Conservation (phyloP, 768 basidiomycete genomes). For the Mycena vitilis region DNA sequence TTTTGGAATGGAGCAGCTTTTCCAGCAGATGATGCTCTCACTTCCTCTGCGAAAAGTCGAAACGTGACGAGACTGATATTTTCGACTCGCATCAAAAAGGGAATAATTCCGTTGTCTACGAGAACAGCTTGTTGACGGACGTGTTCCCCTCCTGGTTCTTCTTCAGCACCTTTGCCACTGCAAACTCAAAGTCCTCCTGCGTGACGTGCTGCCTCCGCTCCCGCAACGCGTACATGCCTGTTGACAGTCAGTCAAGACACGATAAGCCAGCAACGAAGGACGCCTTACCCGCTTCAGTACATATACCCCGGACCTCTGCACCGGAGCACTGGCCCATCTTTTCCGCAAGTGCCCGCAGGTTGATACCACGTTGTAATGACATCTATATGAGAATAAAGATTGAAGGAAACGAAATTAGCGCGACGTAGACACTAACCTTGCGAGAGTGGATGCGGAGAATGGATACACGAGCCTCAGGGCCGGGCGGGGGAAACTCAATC, state of each 20-base stretch:
- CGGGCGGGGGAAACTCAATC: conserved; percentile 99
- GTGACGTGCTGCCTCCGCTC: conserved; percentile 97
- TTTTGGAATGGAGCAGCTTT: too few species aligned
- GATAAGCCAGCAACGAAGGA: conserved; percentile 6
- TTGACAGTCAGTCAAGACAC: background rate
- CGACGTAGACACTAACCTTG: conserved; percentile 63
- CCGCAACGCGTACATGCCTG: conserved; percentile 96
- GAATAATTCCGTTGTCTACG: conserved; percentile 53
- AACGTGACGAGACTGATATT: too few species aligned
- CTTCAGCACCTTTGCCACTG: conserved; percentile 96
- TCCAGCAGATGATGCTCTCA: too few species aligned
- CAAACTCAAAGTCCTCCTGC: conserved; percentile 99
- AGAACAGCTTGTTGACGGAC: conserved; percentile 94
- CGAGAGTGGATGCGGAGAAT: conserved; percentile 97
- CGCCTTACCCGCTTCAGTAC: conserved; percentile 91
- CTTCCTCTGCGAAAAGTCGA: too few species aligned
- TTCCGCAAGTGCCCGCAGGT: conserved; percentile 94
- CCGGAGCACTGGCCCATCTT: conserved; percentile 99
- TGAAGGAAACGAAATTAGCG: conserved; percentile 3
- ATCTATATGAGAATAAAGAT: conserved; percentile 62
- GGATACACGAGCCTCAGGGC: conserved; percentile 96
- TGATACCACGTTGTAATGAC: conserved; percentile 97
- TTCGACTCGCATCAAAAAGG: too few species aligned
- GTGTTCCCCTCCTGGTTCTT: conserved; percentile 97
- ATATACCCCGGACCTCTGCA: conserved; percentile 97